Percentiles rank a stretch among this genome's conserved stretches.
phyloP scores from a whole-genome alignment of 768 basidiomycete species.

The Chalciporus sphaerocephalus region DNA sequence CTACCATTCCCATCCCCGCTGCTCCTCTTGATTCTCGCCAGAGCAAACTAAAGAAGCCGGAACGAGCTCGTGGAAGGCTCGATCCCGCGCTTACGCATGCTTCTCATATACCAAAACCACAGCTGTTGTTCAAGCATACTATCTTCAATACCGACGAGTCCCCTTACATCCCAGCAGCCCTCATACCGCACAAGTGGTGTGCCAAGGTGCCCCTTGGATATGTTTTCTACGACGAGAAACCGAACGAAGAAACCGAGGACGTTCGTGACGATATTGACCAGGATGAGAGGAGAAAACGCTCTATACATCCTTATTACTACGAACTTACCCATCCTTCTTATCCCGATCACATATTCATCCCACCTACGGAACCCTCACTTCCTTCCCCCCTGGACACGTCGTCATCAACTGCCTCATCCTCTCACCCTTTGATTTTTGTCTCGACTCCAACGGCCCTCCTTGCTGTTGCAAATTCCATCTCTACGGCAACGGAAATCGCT shows the following conservation, averaged over 20 bases:
- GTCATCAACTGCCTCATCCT: background rate
- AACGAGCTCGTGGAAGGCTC: slow-evolving; percentile 39
- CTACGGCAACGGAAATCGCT: slow-evolving; percentile 70
- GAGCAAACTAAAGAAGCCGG: slow-evolving; percentile 33
- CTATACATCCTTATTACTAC: slow-evolving; percentile 76
- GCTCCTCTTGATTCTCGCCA: slow-evolving; percentile 10
- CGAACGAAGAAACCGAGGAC: slow-evolving; percentile 19
- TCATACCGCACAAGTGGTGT: slow-evolving; percentile 72
- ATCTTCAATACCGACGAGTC: slow-evolving; percentile 52
- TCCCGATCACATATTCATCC: slow-evolving; percentile 62
- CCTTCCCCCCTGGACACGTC: slow-evolving; percentile 61
- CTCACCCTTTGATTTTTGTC: slow-evolving; percentile 61
- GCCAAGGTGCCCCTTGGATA: slow-evolving; percentile 81
- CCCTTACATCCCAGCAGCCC: slow-evolving; percentile 58
- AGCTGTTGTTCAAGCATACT: slow-evolving; percentile 60
- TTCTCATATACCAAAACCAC: slow-evolving; percentile 74
- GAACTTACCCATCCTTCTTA: slow-evolving; percentile 76
- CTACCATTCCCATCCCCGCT: slow-evolving; percentile 57
- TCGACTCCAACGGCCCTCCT: slow-evolving; percentile 52
- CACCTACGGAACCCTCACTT: slow-evolving; percentile 43
- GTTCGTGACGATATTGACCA: slow-evolving; percentile 16
- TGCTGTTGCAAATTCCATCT: slow-evolving; percentile 65
- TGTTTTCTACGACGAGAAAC: slow-evolving; percentile 34
- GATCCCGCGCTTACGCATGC: slow-evolving; percentile 72
- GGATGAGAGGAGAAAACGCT: slow-evolving; percentile 21